A percentile compares a stretch with the other conserved stretches of the same genome.
Conservation (phyloP, 805 yeast species). For the Komagataella mondaviorum region DNA sequence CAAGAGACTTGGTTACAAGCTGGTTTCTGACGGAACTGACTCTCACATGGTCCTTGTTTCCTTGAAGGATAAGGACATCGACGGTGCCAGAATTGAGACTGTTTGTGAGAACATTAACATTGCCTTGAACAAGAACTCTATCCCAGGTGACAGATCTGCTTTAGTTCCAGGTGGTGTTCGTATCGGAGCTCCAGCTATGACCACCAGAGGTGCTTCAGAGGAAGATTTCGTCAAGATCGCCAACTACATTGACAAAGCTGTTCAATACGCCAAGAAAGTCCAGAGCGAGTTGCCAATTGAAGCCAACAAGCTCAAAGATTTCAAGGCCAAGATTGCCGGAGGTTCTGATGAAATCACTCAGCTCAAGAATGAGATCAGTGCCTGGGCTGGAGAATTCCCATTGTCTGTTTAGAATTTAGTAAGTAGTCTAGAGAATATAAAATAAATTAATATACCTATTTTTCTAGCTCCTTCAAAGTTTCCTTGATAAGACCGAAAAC, state of each 20-base stretch:
- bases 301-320: conserved; percentile 92
- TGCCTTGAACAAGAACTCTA: conserved; percentile 94
- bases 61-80: conserved; percentile 79
- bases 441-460: conserved; percentile 4
- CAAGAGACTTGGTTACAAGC: conserved; percentile 56
- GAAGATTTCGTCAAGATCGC: conserved; percentile 75
- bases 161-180: conserved; percentile 95
- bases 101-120: conserved; percentile 90
- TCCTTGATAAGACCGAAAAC: conserved; percentile 33
- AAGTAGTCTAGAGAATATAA: not conserved
- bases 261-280: conserved; percentile 56
- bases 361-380: conserved; percentile 65
- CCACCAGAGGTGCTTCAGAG: conserved; percentile 91
- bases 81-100: conserved; percentile 95
- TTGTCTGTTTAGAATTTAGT: conserved; percentile 30
- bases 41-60: conserved; percentile 91
- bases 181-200: conserved; percentile 98
- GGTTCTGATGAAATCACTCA: conserved; percentile 57
- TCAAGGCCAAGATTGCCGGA: conserved; percentile 67
- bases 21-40: conserved; percentile 93
- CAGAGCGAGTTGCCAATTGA: conserved; percentile 79
- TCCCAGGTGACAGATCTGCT: conserved; percentile 96
- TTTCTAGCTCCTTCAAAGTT: conserved; percentile 25
- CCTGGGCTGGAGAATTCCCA: conserved; percentile 89
- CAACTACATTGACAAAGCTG: conserved; percentile 68